Conservation (phyloP, 2,329 filamentous ascomycete genomes). For the Calonectria pseudoturangicola region DNA sequence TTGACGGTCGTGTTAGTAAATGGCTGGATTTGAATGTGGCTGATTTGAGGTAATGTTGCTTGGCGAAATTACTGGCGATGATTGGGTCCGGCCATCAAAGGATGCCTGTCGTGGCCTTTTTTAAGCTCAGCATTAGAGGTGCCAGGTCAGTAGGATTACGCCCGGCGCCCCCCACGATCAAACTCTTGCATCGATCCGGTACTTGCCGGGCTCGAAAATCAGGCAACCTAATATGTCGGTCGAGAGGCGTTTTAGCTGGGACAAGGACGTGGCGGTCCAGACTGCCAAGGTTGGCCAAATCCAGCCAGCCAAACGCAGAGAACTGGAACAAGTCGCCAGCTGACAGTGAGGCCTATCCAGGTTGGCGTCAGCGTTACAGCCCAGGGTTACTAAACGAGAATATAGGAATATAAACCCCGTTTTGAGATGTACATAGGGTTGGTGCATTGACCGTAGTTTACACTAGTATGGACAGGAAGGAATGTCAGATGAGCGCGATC, state of each 20-base stretch:
- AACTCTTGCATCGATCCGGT: not conserved
- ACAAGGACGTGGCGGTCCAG: not conserved
- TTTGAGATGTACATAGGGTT: not conserved
- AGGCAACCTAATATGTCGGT: not conserved
- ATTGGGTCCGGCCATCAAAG: slow-evolving; percentile 1
- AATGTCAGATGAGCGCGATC: not conserved
- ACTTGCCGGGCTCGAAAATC: slow-evolving; percentile 17
- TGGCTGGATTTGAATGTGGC: not conserved
- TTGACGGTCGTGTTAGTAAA: not conserved
- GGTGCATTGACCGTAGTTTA: not conserved
- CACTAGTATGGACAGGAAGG: not conserved
- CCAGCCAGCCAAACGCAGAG: not conserved
- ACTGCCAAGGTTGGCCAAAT: slow-evolving; percentile 3
- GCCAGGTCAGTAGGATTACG: slow-evolving; percentile 8
- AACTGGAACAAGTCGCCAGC: not conserved
- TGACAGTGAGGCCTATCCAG: not conserved
- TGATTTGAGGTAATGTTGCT: slow-evolving; percentile 6
- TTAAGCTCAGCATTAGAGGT: slow-evolving; percentile 17
- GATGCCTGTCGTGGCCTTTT: slow-evolving; percentile 1
- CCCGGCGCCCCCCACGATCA: not conserved
- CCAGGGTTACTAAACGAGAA: not conserved
- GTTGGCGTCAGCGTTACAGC: not conserved
- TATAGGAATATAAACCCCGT: too few species aligned
- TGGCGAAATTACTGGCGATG: slow-evolving; percentile 5
- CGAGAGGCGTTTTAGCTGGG: not conserved